phyloP scores from a whole-genome alignment of 2,329 filamentous ascomycete genomes.

The Ophiostoma triangulosporum region DNA sequence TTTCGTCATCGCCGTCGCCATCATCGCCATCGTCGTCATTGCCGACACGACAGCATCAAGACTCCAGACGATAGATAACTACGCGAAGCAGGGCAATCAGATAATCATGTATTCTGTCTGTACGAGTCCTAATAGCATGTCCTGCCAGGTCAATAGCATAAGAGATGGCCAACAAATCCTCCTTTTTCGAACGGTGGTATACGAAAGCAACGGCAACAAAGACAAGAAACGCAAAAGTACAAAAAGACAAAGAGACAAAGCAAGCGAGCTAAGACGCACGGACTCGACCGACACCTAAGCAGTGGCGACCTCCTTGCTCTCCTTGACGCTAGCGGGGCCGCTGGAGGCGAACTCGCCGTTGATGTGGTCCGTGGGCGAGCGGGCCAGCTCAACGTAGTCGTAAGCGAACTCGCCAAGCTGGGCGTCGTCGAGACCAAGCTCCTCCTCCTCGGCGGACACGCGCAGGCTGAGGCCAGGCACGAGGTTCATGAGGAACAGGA shows the following conservation, averaged over 20 bases:
- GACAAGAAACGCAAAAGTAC: background rate
- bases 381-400: slow-evolving; percentile 73
- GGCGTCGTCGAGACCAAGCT: slow-evolving; percentile 74
- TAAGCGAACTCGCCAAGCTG: slow-evolving; percentile 95
- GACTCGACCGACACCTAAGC: background rate
- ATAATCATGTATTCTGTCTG: slow-evolving; percentile 1
- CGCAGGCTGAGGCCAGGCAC: slow-evolving; percentile 65
- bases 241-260: background rate
- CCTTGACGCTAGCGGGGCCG: slow-evolving; percentile 8
- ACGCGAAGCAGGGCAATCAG: background rate
- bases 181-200: background rate
- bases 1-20: no score
- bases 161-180: no score
- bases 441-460: slow-evolving; percentile 62
- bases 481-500: slow-evolving; percentile 68
- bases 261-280: background rate
- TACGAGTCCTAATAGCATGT: background rate
- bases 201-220: background rate
- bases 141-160: background rate
- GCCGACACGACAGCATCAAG: background rate
- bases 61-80: background rate
- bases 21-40: no score
- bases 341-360: slow-evolving; percentile 8
- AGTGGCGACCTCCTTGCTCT: slow-evolving; percentile 8
- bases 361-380: slow-evolving; percentile 22